Percentiles rank a stretch among this genome's conserved stretches.
Evolutionary conservation across 768 basidiomycete species (phyloP).

Genomic region (Tulasnella sp.): DNA sequence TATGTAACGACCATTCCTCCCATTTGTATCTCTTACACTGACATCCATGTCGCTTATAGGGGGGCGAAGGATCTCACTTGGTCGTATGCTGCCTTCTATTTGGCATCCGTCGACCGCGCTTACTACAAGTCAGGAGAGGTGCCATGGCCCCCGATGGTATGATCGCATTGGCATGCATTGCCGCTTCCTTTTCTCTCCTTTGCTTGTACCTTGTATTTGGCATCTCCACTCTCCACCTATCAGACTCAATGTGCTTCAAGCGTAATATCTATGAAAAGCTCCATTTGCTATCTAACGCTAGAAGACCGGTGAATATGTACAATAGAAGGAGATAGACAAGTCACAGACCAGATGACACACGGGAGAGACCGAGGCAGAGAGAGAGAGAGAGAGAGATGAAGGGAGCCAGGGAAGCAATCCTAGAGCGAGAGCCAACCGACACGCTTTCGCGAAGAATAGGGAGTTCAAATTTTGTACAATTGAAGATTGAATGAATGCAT

Average conservation of each 20-base stretch:
- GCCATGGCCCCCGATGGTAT: too few relatives aligned
- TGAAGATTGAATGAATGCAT: too few relatives aligned
- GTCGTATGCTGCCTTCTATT: conserved; percentile 13
- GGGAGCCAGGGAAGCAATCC: not conserved
- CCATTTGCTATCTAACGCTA: not conserved
- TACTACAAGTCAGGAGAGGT: not conserved
- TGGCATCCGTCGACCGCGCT: conserved; percentile 1
- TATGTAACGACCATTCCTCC: not conserved
- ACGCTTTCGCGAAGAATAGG: too few relatives aligned
- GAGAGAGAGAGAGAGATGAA: not conserved
- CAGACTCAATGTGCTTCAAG: too few relatives aligned
- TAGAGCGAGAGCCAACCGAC: too few relatives aligned
- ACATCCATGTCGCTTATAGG: not conserved
- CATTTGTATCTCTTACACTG: not conserved
- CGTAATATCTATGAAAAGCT: not conserved
- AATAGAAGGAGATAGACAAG: not conserved
- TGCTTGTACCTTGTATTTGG: too few relatives aligned
- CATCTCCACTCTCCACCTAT: too few relatives aligned
- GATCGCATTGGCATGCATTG: too few relatives aligned
- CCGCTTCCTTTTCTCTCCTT: too few relatives aligned
- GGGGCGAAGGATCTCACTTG: conserved; percentile 13
- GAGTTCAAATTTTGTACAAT: too few relatives aligned
- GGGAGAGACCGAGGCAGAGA: not conserved
- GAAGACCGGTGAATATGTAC: not conserved
- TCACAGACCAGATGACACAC: not conserved